These are phyloP conservation scores for Nicotiana undulata DNA, from an alignment of 257 asterid genomes.

Conservation along the genomic window DNA sequence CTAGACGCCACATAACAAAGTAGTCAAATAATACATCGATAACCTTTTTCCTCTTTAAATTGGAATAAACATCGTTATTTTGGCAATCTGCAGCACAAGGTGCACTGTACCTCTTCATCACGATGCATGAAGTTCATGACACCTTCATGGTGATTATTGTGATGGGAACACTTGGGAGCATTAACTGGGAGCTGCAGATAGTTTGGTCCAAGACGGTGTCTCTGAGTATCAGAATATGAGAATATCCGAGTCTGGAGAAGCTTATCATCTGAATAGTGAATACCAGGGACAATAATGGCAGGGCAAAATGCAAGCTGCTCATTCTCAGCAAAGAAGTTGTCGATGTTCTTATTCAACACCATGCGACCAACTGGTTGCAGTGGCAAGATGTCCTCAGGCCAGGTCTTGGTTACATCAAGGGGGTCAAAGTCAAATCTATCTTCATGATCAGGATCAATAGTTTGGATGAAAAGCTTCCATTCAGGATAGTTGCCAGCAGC, in stretches of 20 bases:
- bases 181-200: constrained; percentile 12
- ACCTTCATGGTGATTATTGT: constrained; percentile 12
- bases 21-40: no score
- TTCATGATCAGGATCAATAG: constrained; percentile 5
- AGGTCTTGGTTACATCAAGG: constrained; percentile 9
- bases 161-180: constrained; percentile 17
- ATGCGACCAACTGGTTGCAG: constrained; percentile 11
- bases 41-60: no score
- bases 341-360: constrained; percentile 2
- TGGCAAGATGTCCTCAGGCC: constrained; percentile 11
- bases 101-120: constrained; percentile 14
- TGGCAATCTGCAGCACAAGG: neutral
- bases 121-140: constrained; percentile 15
- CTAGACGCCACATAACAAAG: no score
- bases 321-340: constrained; percentile 7
- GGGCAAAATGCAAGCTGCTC: constrained; percentile 15
- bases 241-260: constrained; percentile 14
- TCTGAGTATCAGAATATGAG: constrained; percentile 12
- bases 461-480: constrained; percentile 13
- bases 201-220: constrained; percentile 16
- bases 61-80: neutral
- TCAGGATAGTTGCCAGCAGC: constrained; percentile 18
- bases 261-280: constrained; percentile 9
- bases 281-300: constrained; percentile 11
- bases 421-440: constrained; percentile 12